Percentiles rank a stretch among this genome's conserved stretches.
Conservation (phyloP, 345 rosid genomes). For the Turritis glabra region DNA sequence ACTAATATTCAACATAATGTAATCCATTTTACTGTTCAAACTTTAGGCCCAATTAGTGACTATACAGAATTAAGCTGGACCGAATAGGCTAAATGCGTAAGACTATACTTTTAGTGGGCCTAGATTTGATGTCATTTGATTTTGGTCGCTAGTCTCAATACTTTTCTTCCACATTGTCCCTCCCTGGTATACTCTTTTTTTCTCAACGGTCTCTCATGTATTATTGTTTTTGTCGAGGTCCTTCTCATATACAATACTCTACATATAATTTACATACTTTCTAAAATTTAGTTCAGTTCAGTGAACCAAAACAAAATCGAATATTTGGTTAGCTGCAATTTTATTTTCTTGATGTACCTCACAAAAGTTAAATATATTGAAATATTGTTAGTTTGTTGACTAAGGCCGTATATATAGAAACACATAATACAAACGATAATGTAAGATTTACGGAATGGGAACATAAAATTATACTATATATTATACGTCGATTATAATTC, state of each 20-base stretch:
- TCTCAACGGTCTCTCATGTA: not conserved
- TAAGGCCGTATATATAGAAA: not conserved
- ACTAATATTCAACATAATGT: not conserved
- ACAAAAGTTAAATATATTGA: not conserved
- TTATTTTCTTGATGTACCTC: constrained; percentile 19
- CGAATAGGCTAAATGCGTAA: not conserved
- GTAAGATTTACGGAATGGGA: not conserved
- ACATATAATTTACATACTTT: not conserved
- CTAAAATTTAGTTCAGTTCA: constrained; percentile 5
- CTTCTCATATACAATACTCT: not conserved
- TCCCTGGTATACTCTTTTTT: not conserved
- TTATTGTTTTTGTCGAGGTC: not conserved
- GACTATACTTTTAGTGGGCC: not conserved
- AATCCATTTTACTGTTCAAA: not conserved
- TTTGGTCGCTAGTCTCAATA: not conserved
- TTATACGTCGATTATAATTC: not conserved
- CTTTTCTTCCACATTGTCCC: not conserved
- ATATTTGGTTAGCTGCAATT: constrained; percentile 34
- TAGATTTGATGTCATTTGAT: not conserved
- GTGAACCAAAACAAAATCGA: constrained; percentile 32
- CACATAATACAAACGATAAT: not conserved
- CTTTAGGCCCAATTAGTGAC: not conserved
- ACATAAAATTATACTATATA: not conserved
- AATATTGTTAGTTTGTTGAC: constrained; percentile 9
- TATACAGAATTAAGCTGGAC: not conserved